phyloP scores from a whole-genome alignment of 148 eudicot genomes.

The Dianthus caryophyllus region DNA sequence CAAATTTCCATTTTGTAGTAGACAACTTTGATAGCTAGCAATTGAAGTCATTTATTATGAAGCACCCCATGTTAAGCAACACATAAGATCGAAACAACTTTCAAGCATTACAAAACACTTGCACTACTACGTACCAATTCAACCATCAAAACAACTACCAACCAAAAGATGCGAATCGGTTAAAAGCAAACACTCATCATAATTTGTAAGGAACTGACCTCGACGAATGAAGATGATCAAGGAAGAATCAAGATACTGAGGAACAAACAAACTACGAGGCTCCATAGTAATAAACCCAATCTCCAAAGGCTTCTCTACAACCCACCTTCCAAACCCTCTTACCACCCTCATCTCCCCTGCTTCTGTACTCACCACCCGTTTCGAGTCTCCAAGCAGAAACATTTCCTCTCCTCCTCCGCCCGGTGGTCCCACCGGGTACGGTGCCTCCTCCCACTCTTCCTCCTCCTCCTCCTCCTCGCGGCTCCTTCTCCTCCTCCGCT shows the following conservation, averaged over 20 bases:
- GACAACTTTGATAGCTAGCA: too few relatives aligned
- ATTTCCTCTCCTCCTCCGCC: constrained; percentile 25
- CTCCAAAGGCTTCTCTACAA: constrained; percentile 41
- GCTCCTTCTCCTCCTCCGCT: constrained; percentile 13
- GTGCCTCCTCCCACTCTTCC: constrained; percentile 9
- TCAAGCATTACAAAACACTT: too few relatives aligned
- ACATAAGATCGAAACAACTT: too few relatives aligned
- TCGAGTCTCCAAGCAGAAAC: constrained; percentile 48
- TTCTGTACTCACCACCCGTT: constrained; percentile 53
- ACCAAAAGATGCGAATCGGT: too few relatives aligned
- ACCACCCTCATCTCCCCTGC: constrained; percentile 77
- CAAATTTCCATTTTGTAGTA: too few relatives aligned
- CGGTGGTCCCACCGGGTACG: constrained; percentile 8
- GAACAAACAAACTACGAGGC: constrained; percentile 60
- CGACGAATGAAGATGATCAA: constrained; percentile 53
- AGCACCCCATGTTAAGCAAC: too few relatives aligned
- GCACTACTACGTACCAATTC: too few relatives aligned
- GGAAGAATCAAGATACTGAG: constrained; percentile 69
- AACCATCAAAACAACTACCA: too few relatives aligned
- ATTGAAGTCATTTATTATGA: too few relatives aligned
- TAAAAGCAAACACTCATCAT: too few relatives aligned
- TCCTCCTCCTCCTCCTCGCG: constrained; percentile 6
- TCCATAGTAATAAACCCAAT: constrained; percentile 87
- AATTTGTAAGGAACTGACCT: too few relatives aligned
- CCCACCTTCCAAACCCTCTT: constrained; percentile 33